phyloP scores from a whole-genome alignment of 305 asterid species.

The Nicotiana rustica region DNA sequence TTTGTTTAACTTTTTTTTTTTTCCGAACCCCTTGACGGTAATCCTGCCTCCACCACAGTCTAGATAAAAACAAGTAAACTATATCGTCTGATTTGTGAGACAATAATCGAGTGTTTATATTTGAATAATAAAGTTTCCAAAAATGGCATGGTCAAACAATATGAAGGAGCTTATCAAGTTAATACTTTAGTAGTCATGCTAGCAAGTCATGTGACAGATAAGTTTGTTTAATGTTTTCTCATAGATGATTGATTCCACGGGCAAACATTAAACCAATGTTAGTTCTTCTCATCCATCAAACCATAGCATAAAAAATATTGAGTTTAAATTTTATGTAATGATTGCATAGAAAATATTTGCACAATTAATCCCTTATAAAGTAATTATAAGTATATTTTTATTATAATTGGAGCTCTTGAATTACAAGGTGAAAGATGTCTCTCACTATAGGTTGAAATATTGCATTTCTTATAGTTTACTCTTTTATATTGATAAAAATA shows the following conservation, averaged over 20 bases:
- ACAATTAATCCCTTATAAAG: not conserved
- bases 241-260: not conserved
- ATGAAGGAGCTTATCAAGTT: not conserved
- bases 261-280: not conserved
- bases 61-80: too few relatives aligned
- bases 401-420: too few relatives aligned
- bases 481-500: too few relatives aligned
- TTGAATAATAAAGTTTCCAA: not conserved
- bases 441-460: not conserved
- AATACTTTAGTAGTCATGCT: not conserved
- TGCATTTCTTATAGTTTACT: not conserved
- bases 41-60: too few relatives aligned
- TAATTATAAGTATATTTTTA: too few relatives aligned
- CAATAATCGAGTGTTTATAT: not conserved
- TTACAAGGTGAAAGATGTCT: not conserved
- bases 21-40: too few relatives aligned
- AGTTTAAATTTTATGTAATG: too few relatives aligned
- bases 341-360: too few relatives aligned
- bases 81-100: too few relatives aligned
- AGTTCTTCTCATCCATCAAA: too few relatives aligned
- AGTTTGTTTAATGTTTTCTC: not conserved
- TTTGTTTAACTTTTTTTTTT: too few relatives aligned
- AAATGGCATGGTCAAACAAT: not conserved
- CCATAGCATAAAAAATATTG: too few relatives aligned
- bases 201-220: constrained; percentile 33